Evolutionary conservation across 352 stramenopile species (phyloP).

Genomic region (Thalassiosira mediterranea): DNA sequence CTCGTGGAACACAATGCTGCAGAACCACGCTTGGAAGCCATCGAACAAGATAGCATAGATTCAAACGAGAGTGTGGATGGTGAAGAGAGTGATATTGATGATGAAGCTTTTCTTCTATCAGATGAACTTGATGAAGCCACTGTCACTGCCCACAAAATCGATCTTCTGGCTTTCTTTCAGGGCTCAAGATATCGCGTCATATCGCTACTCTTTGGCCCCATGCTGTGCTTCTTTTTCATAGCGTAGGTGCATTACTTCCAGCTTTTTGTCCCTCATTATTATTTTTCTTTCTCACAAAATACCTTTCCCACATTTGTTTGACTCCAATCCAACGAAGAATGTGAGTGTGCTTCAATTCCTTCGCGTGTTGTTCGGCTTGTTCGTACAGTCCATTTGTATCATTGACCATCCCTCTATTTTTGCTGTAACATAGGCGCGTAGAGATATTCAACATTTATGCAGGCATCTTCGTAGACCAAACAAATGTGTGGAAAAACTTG

Average conservation of each 20-base stretch:
- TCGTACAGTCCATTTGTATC: conserved; percentile 13
- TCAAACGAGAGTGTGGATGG: conserved; percentile 42
- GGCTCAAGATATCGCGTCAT: conserved; percentile 29
- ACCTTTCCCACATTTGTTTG: too few relatives aligned
- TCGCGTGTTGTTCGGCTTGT: conserved; percentile 12
- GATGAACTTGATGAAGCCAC: conserved; percentile 20
- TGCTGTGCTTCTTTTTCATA: conserved; percentile 48
- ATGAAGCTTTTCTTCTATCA: conserved; percentile 7
- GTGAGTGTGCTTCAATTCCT: conserved; percentile 21
- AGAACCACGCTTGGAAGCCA: too few relatives aligned
- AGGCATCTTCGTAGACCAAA: conserved; percentile 29
- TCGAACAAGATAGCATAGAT: too few relatives aligned
- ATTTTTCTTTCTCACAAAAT: conserved; percentile 2
- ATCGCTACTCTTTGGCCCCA: conserved; percentile 51
- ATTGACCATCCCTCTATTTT: not conserved
- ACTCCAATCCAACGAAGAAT: too few relatives aligned
- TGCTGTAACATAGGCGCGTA: conserved; percentile 28
- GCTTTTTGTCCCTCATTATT: not conserved
- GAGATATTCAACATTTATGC: conserved; percentile 46
- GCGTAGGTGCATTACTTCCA: conserved; percentile 29
- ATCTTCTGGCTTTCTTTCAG: conserved; percentile 36
- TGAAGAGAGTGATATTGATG: conserved; percentile 55
- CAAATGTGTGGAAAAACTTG: conserved; percentile 18
- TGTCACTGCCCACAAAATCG: not conserved
- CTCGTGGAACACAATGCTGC: not conserved